Base-by-base conservation (phyloP, 2,329 filamentous ascomycete genomes). In the Scytalidium sp. region DNA sequence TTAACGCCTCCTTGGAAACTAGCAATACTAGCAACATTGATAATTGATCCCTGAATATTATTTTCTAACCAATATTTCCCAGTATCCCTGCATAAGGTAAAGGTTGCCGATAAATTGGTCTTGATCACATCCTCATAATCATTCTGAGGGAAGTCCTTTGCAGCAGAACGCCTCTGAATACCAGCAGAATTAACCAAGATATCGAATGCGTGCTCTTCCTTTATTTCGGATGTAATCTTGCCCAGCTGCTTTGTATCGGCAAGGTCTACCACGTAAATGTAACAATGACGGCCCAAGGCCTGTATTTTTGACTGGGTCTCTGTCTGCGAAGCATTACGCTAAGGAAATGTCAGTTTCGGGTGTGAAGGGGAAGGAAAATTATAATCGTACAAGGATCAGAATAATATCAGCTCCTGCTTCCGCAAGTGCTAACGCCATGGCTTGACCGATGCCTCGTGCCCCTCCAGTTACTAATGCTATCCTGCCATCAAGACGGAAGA, bases 401-500 rank as follows among this genome's bases (percentile, higher is more conserved):
- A 67, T 69, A 9, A 74, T 61, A 49, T 73, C 59, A 3, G 70
- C 71, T 2, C 70, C 70, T n/a, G 68, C 69, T 56, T 73, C 71
- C 13, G 70, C 70, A 1, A 73, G 63, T 4, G 66, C 70, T 22
- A 67, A 53, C 2, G 69, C 70, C 50, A 73, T 70, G 8, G 68
- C 65, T 2, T 73, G 64, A 2, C 72, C 72, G 45, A 68, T 70
- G 8, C 72, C 72, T 27, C 69, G 61, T 6, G 67, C 67, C 19
- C 70, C 72, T 10, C 72, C 73, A 1, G 73, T 75, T 4, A 75
- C 65, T 15, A 73, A 58, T 7, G 70, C 70, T 3, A 67, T 73
- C 39, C 70, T 67, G 15, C 70, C 70, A 51, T 68, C 61, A 15
- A 75, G 61, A 5, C 70, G 72, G 54, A 75, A 74, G 1, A 45